Conservation (phyloP, 2,329 filamentous ascomycete genomes). For the Hirsutella minnesotensis region DNA sequence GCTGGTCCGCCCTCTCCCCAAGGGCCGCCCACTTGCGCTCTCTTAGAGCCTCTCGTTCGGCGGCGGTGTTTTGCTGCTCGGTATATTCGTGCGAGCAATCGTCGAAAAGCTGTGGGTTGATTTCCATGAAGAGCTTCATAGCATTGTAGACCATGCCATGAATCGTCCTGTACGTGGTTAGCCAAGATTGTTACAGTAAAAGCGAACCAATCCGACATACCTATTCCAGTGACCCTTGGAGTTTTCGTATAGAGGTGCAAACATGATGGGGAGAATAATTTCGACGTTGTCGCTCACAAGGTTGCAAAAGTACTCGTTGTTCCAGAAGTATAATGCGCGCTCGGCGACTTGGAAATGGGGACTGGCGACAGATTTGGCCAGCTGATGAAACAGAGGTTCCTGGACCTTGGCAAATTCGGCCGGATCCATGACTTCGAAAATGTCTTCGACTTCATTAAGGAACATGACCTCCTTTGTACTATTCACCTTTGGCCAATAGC, state of each 20-base stretch:
- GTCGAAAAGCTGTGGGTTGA: conserved; percentile 95
- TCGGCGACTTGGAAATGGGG: conserved; percentile 98
- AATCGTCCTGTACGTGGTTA: conserved; percentile 57
- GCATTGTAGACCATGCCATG: conserved; percentile 99
- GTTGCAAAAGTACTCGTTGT: conserved; percentile 99
- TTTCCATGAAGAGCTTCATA: conserved; percentile 99
- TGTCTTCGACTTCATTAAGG: conserved; percentile 96
- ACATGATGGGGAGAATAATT: conserved; percentile 98
- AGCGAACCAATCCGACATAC: conserved; percentile 35
- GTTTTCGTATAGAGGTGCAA: conserved; percentile 94
- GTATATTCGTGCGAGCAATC: conserved; percentile 98
- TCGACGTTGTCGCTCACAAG: conserved; percentile 98
- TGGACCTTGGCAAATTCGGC: conserved; percentile 98
- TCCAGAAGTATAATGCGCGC: conserved; percentile 97
- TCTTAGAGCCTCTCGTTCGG: conserved; percentile 69
- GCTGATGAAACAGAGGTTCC: conserved; percentile 90
- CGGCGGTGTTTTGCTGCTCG: conserved; percentile 85
- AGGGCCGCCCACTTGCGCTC: conserved; percentile 85
- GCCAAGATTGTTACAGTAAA: not conserved
- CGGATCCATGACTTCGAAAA: conserved; percentile 99
- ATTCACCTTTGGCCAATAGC: conserved; percentile 99
- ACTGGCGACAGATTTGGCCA: conserved; percentile 95
- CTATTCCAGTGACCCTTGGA: conserved; percentile 99
- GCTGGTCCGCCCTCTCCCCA: conserved; percentile 64
- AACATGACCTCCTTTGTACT: conserved; percentile 99